Evolutionary conservation across 1,139 yeast genomes (phyloP).

Genomic region (Groenewaldozyma sp.): DNA sequence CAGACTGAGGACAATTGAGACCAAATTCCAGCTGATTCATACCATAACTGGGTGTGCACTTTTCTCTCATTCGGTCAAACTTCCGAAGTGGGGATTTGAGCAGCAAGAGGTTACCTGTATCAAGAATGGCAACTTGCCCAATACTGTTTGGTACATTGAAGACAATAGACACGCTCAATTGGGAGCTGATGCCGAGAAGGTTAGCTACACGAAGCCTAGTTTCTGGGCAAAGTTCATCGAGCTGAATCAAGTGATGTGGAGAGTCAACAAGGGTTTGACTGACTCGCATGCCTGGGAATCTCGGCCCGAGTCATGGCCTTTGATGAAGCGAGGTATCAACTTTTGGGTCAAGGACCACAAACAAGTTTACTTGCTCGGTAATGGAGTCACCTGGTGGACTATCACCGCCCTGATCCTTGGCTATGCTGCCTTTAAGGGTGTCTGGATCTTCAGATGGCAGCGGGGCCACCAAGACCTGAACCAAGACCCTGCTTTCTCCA

Average conservation of each 20-base stretch:
- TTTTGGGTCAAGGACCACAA: constrained; percentile 78
- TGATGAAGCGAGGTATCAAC: constrained; percentile 82
- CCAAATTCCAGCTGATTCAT: constrained; percentile 80
- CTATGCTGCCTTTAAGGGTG: constrained; percentile 44
- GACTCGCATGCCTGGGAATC: constrained; percentile 86
- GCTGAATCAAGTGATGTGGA: constrained; percentile 86
- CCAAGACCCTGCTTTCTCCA: constrained; percentile 47
- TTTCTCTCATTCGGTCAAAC: constrained; percentile 75
- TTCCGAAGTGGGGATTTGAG: constrained; percentile 94
- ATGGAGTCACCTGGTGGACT: constrained; percentile 86
- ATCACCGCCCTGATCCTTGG: constrained; percentile 50
- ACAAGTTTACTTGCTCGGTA: constrained; percentile 84
- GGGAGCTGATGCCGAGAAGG: constrained; percentile 38
- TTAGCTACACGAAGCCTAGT: constrained; percentile 53
- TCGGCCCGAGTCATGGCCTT: constrained; percentile 82
- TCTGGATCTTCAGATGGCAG: constrained; percentile 72
- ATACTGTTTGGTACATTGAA: constrained; percentile 85
- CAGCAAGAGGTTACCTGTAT: constrained; percentile 97
- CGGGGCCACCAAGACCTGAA: constrained; percentile 32
- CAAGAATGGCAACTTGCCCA: constrained; percentile 61
- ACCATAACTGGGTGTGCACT: constrained; percentile 84
- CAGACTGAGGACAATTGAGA: constrained; percentile 65
- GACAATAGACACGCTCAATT: constrained; percentile 42
- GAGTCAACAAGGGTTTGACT: constrained; percentile 73
- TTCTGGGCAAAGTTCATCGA: constrained; percentile 68